Conservation (phyloP, 2,329 filamentous ascomycete species). For the Apiospora sp. region DNA sequence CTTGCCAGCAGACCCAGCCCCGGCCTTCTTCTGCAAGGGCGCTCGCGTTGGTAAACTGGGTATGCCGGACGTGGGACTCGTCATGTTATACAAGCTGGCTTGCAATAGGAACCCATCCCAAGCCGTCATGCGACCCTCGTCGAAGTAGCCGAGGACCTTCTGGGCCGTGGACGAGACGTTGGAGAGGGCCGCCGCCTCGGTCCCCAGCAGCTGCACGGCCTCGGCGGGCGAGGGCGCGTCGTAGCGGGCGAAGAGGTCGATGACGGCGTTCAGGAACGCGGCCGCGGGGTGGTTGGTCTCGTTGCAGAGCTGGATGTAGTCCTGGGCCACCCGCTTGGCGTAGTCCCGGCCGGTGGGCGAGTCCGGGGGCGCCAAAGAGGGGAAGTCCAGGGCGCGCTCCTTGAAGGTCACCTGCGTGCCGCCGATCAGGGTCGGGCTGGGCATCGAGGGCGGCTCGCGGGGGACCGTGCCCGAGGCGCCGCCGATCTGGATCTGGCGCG, state of each 20-base stretch:
- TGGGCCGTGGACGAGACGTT: not conserved
- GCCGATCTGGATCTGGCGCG: not conserved
- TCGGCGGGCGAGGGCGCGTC: not conserved
- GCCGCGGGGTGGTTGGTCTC: not conserved
- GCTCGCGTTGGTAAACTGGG: not conserved
- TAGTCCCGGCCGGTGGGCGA: not conserved
- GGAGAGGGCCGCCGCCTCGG: not conserved
- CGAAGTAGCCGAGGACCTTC: not conserved
- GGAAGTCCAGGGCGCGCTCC: not conserved
- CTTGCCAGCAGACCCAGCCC: not conserved
- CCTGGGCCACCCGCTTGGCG: not conserved
- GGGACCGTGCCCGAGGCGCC: not conserved
- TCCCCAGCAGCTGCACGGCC: not conserved
- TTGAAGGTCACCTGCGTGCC: not conserved
- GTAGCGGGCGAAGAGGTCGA: conserved; percentile 4
- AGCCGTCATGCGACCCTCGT: not conserved
- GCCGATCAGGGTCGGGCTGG: not conserved
- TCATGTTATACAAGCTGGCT: conserved; percentile 1
- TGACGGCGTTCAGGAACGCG: not conserved
- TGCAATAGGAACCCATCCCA: conserved; percentile 3
- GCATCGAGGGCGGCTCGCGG: not conserved
- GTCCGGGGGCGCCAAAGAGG: not conserved
- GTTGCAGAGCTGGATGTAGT: not conserved
- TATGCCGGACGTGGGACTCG: not conserved
- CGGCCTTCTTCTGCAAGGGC: not conserved